phyloP scores from a whole-genome alignment of 306 rosid species.

The Castanea mollissima region DNA sequence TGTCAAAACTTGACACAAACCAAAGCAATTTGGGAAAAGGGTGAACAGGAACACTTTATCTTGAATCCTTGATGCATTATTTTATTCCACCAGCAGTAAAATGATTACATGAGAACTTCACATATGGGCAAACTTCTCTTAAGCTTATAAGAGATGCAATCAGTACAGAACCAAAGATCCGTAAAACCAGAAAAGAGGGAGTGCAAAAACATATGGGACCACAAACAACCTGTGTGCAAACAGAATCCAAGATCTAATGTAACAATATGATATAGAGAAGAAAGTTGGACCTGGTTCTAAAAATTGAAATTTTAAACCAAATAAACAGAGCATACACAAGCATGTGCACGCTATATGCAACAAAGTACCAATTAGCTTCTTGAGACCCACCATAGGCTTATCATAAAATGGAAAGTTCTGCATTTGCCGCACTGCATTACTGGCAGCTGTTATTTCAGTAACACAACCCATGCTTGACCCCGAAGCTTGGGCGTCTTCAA shows the following conservation, averaged over 20 bases:
- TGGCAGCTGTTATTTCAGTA: slow-evolving; percentile 94
- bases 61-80: background rate
- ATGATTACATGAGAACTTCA: background rate
- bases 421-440: slow-evolving; percentile 99
- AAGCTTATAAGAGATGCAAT: background rate
- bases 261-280: background rate
- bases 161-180: background rate
- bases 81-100: background rate
- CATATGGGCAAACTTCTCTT: background rate
- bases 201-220: background rate
- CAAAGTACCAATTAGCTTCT: slow-evolving; percentile 9
- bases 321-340: slow-evolving; percentile 12
- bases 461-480: slow-evolving; percentile 98
- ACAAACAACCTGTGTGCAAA: background rate
- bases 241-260: background rate
- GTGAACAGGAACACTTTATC: background rate
- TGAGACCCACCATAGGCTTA: slow-evolving; percentile 87
- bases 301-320: background rate
- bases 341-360: slow-evolving; percentile 7
- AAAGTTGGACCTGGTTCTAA: background rate
- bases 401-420: slow-evolving; percentile 97
- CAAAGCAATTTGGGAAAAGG: background rate
- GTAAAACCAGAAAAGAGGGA: background rate
- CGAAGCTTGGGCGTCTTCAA: slow-evolving; percentile 87
- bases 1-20: background rate